Percentiles rank a stretch among this genome's conserved stretches.
Conservation (phyloP, 768 basidiomycete species). For the Mycena pura region DNA sequence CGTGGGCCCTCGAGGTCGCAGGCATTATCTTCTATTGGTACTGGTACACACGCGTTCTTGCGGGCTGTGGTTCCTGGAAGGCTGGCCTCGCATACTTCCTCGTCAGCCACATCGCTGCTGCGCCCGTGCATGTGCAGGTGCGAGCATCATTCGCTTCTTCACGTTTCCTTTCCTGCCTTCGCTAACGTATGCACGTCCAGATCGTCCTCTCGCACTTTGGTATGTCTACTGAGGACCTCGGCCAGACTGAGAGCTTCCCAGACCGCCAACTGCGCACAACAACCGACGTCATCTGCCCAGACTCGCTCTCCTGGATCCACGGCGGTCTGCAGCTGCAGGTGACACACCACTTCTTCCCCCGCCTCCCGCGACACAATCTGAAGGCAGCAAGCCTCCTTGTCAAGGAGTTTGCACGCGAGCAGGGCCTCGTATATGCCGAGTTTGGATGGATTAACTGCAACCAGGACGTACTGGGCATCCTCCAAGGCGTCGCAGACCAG, state of each 20-base stretch:
- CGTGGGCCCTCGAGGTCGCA: constrained; percentile 76
- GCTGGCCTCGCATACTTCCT: constrained; percentile 76
- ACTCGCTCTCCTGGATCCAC: constrained; percentile 86
- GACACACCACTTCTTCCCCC: constrained; percentile 96
- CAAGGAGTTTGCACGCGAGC: constrained; percentile 86
- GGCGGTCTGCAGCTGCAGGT: constrained; percentile 98
- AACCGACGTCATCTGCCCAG: constrained; percentile 89
- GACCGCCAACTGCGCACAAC: constrained; percentile 97
- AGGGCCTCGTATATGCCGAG: constrained; percentile 86
- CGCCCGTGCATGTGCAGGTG: constrained; percentile 95
- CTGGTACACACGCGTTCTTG: constrained; percentile 82
- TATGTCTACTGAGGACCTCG: constrained; percentile 91
- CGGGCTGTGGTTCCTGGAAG: constrained; percentile 74
- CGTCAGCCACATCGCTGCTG: constrained; percentile 84
- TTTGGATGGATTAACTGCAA: constrained; percentile 92
- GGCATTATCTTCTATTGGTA: constrained; percentile 86
- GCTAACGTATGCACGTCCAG: constrained; percentile 39
- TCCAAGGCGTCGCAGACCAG: constrained; percentile 88
- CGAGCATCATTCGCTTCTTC: constrained; percentile 28
- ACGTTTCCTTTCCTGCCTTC: neutral
- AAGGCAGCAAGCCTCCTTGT: constrained; percentile 82
- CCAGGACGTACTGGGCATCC: constrained; percentile 78
- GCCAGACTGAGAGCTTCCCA: constrained; percentile 89
- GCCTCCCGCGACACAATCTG: constrained; percentile 93
- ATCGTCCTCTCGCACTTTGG: constrained; percentile 98